These are phyloP conservation scores for Neurospora sp. DNA, from an alignment of 2,329 filamentous ascomycete species.

Conservation along the genomic window DNA sequence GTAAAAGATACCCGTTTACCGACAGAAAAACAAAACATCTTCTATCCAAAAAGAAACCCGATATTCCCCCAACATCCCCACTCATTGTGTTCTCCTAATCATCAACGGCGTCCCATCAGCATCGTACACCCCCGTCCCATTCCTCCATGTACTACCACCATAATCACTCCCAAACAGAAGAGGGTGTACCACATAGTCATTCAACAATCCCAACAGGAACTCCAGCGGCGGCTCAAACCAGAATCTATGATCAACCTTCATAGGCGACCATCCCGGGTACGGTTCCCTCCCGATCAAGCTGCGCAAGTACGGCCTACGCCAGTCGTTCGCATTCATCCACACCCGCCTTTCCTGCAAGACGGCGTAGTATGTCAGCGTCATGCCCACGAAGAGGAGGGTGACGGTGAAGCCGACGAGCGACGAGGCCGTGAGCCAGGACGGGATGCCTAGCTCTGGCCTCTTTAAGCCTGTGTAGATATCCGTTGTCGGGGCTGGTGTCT, in stretches of 20 bases:
- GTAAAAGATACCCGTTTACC: background rate
- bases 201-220: background rate
- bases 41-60: background rate
- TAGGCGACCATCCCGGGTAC: constrained; percentile 15
- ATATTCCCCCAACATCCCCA: background rate
- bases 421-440: background rate
- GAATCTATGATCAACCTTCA: constrained; percentile 14
- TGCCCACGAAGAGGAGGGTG: constrained; percentile 2
- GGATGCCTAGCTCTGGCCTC: background rate
- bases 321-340: constrained; percentile 17
- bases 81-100: background rate
- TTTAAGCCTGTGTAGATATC: background rate
- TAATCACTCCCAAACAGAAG: background rate
- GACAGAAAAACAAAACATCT: background rate
- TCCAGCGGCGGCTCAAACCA: constrained; percentile 6
- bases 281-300: constrained; percentile 9
- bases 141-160: background rate
- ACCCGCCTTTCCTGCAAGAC: constrained; percentile 15
- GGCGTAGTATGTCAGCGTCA: constrained; percentile 10
- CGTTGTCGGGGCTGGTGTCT: background rate
- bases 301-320: constrained; percentile 13
- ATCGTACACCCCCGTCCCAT: background rate
- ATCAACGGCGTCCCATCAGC: background rate
- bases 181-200: background rate
- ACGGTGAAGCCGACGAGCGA: constrained; percentile 5